A percentile compares a stretch with the other conserved stretches of the same genome.
phyloP scores from a whole-genome alignment of 176 grass and related monocot genomes.

The Rhynchospora breviuscula region DNA sequence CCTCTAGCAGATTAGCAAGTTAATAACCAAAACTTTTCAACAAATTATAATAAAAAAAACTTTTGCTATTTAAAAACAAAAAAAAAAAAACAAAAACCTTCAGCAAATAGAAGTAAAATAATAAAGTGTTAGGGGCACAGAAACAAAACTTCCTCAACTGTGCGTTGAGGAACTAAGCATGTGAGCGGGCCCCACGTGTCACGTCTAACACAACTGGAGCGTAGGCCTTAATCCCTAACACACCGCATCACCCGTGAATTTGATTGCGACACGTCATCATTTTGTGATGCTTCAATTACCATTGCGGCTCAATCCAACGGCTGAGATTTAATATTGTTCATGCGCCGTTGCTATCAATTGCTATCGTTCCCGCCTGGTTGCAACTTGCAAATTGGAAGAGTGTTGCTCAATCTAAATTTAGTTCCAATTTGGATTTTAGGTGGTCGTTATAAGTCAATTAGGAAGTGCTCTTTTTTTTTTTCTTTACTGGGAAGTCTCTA shows the following conservation, averaged over 20 bases:
- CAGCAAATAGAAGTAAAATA: not conserved
- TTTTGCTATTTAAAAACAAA: not conserved
- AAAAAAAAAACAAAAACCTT: too few species aligned
- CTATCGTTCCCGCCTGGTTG: not conserved
- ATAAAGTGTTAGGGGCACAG: not conserved
- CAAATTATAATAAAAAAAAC: too few species aligned
- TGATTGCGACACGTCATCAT: not conserved
- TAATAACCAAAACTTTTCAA: too few species aligned
- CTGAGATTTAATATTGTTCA: not conserved
- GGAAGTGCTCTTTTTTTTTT: not conserved
- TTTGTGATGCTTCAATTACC: not conserved
- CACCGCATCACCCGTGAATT: constrained; percentile 25
- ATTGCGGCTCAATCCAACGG: not conserved
- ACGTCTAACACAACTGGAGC: constrained; percentile 26
- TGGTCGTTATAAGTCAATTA: not conserved
- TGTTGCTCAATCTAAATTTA: not conserved
- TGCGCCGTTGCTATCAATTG: not conserved
- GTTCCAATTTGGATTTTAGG: constrained; percentile 1
- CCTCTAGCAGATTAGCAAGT: too few species aligned
- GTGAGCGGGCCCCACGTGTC: constrained; percentile 36
- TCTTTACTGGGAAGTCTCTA: not conserved
- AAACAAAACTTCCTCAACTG: not conserved
- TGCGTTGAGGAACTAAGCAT: not conserved
- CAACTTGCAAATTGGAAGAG: not conserved
- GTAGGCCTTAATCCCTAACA: not conserved